These are phyloP conservation scores for Penicillium parvum DNA, from an alignment of 495 filamentous ascomycete genomes.

Conservation along the genomic window DNA sequence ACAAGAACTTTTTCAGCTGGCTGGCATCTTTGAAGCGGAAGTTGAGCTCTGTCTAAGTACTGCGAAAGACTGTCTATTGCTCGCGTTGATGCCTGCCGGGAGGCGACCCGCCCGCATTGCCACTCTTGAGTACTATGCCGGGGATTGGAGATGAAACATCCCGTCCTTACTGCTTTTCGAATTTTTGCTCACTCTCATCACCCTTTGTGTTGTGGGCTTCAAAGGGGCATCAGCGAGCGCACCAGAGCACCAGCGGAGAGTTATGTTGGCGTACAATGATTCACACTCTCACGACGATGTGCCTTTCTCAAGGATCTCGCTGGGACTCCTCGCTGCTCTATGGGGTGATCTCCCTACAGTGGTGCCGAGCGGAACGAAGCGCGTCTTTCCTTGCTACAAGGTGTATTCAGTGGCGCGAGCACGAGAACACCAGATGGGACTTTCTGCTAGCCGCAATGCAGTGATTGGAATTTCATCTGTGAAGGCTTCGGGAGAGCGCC, in stretches of 20 bases:
- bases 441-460: conserved; percentile 9
- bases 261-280: background rate
- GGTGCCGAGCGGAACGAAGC: background rate
- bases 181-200: conserved; percentile 19
- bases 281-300: background rate
- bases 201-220: conserved; percentile 24
- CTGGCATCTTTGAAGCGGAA: conserved; percentile 38
- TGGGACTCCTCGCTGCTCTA: conserved; percentile 10
- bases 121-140: conserved; percentile 35
- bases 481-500: conserved; percentile 1
- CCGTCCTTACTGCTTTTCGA: conserved; percentile 20
- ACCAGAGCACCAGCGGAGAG: conserved; percentile 49
- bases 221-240: conserved; percentile 56
- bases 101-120: conserved; percentile 20
- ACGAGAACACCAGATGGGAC: conserved; percentile 7
- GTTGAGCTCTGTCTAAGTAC: conserved; percentile 46
- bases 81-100: conserved; percentile 10
- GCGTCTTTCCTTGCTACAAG: background rate
- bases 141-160: conserved; percentile 26
- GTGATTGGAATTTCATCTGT: conserved; percentile 3
- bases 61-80: conserved; percentile 25
- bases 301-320: background rate
- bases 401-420: conserved; percentile 3
- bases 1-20: conserved; percentile 18
- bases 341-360: conserved; percentile 23